A percentile compares a stretch with the other conserved stretches of the same genome.
Evolutionary conservation across 2,329 filamentous ascomycete genomes (phyloP).

Genomic region (Aureobasidium pullulans): DNA sequence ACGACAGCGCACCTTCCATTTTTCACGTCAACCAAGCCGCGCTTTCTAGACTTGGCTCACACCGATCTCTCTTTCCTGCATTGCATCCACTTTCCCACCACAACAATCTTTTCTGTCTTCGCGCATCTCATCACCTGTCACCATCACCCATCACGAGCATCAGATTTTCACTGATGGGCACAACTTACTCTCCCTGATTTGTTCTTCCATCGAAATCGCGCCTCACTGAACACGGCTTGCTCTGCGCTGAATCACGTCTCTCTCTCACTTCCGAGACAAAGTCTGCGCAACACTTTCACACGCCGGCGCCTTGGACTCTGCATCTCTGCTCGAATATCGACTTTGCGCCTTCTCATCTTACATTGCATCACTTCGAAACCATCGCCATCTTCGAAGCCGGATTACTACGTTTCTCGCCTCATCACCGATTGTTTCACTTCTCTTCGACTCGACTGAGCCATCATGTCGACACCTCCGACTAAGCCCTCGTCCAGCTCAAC

Average conservation of each 20-base stretch:
- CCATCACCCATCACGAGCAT: too few species aligned
- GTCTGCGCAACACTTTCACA: neutral
- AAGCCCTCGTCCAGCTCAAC: neutral
- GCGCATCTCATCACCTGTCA: neutral
- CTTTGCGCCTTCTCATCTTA: neutral
- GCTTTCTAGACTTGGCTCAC: too few species aligned
- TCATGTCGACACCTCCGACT: neutral
- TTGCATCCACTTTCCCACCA: neutral
- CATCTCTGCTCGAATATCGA: neutral
- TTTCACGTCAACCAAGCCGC: too few species aligned
- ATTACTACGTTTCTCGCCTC: too few species aligned
- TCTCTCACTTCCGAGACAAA: neutral
- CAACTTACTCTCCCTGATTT: neutral
- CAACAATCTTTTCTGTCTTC: neutral
- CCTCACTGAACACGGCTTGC: neutral
- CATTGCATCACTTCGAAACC: neutral
- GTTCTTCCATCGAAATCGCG: neutral
- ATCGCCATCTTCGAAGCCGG: neutral
- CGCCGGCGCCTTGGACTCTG: too few species aligned
- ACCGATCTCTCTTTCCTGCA: too few species aligned
- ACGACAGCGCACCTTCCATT: too few species aligned
- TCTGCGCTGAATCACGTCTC: neutral
- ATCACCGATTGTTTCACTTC: too few species aligned
- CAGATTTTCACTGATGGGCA: neutral
- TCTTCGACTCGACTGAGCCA: too few species aligned